Evolutionary conservation across 148 eudicot species (phyloP).

Genomic region (Fallopia convolvulus): DNA sequence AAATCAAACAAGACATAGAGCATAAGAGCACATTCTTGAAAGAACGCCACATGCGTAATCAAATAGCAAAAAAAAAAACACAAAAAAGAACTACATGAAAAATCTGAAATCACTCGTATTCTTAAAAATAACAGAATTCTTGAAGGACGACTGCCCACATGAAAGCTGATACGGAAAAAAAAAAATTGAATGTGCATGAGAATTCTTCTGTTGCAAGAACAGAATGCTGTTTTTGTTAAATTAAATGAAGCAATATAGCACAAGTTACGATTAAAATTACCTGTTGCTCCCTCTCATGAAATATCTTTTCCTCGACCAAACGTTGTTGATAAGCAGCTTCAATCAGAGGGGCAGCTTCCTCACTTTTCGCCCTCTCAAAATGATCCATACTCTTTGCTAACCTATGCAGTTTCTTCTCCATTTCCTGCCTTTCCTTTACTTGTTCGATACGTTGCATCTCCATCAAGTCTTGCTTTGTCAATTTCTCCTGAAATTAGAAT

Average conservation of each 20-base stretch:
- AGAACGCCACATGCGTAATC: background rate
- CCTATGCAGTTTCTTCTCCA: constrained; percentile 76
- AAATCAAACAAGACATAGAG: background rate
- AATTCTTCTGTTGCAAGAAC: no score
- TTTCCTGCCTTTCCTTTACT: constrained; percentile 71
- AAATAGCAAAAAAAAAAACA: background rate
- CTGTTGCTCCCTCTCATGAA: constrained; percentile 84
- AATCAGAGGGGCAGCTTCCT: constrained; percentile 81
- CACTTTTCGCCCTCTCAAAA: constrained; percentile 88
- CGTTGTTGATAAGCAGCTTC: constrained; percentile 72
- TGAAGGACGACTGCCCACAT: no score
- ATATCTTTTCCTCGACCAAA: constrained; percentile 53
- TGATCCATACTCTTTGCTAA: constrained; percentile 74
- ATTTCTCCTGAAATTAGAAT: constrained; percentile 35
- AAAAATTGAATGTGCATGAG: no score
- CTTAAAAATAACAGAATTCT: background rate
- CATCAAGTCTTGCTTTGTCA: constrained; percentile 68
- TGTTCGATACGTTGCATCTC: constrained; percentile 62
- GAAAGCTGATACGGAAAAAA: no score
- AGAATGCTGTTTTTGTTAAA: background rate
- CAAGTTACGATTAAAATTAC: constrained; percentile 19
- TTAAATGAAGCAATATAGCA: no score
- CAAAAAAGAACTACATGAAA: no score
- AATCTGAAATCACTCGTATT: constrained; percentile 16
- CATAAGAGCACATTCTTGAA: background rate